These are phyloP conservation scores for Phialophora expanda DNA, from an alignment of 2,329 filamentous ascomycete species.

Conservation along the genomic window DNA sequence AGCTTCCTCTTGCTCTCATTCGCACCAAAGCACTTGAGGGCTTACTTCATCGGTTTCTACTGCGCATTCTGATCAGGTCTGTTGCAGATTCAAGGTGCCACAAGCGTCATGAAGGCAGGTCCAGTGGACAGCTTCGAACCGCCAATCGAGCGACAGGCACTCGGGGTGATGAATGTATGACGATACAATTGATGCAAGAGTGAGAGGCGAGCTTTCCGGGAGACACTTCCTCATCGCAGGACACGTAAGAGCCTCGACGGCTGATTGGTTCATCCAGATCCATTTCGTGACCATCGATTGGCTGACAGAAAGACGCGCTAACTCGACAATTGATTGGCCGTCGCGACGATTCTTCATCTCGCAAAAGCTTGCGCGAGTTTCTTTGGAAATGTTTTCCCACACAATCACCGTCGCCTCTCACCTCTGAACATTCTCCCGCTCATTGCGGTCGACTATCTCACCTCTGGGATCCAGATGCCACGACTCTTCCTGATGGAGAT, in stretches of 20 bases:
- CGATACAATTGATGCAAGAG: not conserved
- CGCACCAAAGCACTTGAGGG: not conserved
- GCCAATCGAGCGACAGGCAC: not conserved
- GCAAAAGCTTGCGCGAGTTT: not conserved
- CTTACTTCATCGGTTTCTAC: not conserved
- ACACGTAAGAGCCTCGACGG: not conserved
- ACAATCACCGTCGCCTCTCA: not conserved
- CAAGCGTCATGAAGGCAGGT: not conserved
- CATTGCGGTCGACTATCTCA: not conserved
- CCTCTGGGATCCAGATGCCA: not conserved
- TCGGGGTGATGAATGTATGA: constrained; percentile 1
- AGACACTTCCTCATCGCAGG: not conserved
- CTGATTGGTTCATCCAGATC: not conserved
- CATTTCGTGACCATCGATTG: not conserved
- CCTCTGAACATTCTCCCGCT: not conserved
- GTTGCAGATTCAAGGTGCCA: not conserved
- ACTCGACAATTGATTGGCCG: not conserved
- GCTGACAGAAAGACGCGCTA: too few relatives aligned
- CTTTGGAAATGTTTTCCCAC: not conserved
- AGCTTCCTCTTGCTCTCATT: not conserved
- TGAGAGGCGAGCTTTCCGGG: not conserved
- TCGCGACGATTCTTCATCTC: not conserved
- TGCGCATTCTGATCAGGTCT: not conserved
- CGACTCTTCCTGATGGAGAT: not conserved
- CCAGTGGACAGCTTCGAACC: not conserved